phyloP scores from a whole-genome alignment of 257 asterid species.

The Solanum chilense region DNA sequence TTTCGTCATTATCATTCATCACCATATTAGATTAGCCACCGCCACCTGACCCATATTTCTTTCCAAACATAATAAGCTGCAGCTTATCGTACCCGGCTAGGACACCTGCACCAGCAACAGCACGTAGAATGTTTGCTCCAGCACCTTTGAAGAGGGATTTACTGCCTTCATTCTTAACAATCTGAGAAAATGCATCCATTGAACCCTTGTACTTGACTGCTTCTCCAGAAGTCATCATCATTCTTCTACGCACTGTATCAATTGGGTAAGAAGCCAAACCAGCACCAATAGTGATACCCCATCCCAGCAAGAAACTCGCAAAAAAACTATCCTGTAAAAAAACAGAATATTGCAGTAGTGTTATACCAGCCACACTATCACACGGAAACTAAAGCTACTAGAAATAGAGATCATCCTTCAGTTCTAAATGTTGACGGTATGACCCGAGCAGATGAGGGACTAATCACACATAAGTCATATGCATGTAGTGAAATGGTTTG shows the following conservation, averaged over 20 bases:
- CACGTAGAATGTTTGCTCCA: constrained; percentile 73
- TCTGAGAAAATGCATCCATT: constrained; percentile 50
- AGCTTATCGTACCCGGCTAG: constrained; percentile 67
- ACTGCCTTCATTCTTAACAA: constrained; percentile 51
- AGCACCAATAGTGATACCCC: constrained; percentile 73
- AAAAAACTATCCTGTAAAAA: constrained; percentile 56
- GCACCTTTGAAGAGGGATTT: constrained; percentile 72
- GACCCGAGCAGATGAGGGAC: background rate
- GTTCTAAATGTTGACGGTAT: background rate
- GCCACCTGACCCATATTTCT: constrained; percentile 67
- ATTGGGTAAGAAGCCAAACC: constrained; percentile 71
- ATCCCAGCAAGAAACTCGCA: constrained; percentile 75
- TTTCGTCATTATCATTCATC: constrained; percentile 29
- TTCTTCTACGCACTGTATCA: constrained; percentile 73
- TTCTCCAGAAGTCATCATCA: constrained; percentile 91
- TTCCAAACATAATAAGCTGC: constrained; percentile 55
- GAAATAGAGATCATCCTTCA: background rate
- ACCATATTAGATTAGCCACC: constrained; percentile 20
- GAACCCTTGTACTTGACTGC: constrained; percentile 64
- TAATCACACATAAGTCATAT: background rate
- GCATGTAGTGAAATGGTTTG: background rate
- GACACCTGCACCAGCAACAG: constrained; percentile 79
- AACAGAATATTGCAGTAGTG: background rate
- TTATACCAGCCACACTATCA: background rate
- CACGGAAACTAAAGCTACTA: background rate